Conservation (phyloP, 129 eudicot species). For the Pulicaria dysenterica region DNA sequence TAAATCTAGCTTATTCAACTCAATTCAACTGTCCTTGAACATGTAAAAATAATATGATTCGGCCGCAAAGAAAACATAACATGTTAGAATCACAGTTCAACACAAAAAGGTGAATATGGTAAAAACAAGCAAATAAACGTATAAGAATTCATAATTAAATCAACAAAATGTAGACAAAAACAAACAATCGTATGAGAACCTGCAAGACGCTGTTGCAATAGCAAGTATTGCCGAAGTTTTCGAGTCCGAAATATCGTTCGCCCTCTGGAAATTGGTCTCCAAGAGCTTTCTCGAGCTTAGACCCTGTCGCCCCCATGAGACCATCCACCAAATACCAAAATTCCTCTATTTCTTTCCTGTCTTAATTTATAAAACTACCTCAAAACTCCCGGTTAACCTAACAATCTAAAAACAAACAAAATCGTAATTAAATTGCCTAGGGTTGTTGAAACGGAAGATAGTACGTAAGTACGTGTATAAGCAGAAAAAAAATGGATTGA, state of each 20-base stretch:
- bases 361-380: not conserved
- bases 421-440: conserved; percentile 5
- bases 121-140: not conserved
- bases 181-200: conserved; percentile 36
- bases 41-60: not conserved
- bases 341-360: conserved; percentile 45
- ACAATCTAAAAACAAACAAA: not conserved
- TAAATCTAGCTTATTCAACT: not conserved
- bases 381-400: not conserved
- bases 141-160: not conserved
- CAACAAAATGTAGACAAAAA: not conserved
- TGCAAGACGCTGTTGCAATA: conserved; percentile 92
- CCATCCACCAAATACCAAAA: conserved; percentile 63
- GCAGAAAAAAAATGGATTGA: conserved; percentile 1
- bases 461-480: not conserved
- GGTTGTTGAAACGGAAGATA: conserved; percentile 15
- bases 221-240: conserved; percentile 90
- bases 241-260: conserved; percentile 82
- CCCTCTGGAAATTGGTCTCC: conserved; percentile 96
- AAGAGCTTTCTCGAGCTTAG: conserved; percentile 90
- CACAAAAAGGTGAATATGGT: not conserved
- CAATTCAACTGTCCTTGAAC: not conserved
- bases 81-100: not conserved
- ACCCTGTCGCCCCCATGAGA: conserved; percentile 88
- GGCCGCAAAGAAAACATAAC: not conserved